phyloP scores from a whole-genome alignment of 805 yeast genomes.

The Osmozyma mogii region DNA sequence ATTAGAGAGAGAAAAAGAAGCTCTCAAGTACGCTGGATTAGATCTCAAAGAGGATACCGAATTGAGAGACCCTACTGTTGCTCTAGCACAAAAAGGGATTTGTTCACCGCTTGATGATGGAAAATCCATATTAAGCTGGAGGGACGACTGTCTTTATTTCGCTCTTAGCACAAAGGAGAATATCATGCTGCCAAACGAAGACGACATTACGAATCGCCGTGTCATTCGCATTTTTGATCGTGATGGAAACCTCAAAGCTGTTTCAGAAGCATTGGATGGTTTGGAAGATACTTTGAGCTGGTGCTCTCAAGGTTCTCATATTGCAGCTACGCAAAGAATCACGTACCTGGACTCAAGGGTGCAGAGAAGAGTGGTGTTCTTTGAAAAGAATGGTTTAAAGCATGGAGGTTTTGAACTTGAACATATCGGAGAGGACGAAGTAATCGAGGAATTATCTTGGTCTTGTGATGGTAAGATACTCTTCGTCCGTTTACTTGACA shows the following conservation, averaged over 20 bases:
- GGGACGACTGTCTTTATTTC: conserved; percentile 89
- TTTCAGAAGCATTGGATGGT: conserved; percentile 84
- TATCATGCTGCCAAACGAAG: conserved; percentile 32
- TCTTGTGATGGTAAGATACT: conserved; percentile 72
- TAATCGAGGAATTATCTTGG: conserved; percentile 59
- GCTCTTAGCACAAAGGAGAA: conserved; percentile 59
- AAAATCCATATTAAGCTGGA: conserved; percentile 64
- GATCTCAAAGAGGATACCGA: conserved; percentile 50
- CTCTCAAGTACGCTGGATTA: conserved; percentile 58
- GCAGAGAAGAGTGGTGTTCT: conserved; percentile 57
- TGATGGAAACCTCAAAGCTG: conserved; percentile 70
- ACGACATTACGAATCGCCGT: conserved; percentile 45
- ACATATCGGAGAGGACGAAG: conserved; percentile 39
- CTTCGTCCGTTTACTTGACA: conserved; percentile 53
- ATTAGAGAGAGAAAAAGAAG: conserved; percentile 49
- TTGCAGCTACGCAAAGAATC: conserved; percentile 73
- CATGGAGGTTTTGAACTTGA: conserved; percentile 79
- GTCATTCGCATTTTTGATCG: conserved; percentile 77
- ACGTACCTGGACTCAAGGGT: conserved; percentile 43
- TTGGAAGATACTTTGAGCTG: conserved; percentile 69
- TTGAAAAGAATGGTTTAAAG: conserved; percentile 88
- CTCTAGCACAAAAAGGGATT: conserved; percentile 61
- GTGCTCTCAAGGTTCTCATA: conserved; percentile 86
- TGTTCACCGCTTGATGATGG: conserved; percentile 47
- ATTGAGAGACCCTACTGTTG: conserved; percentile 83